Evolutionary conservation across 495 filamentous ascomycete species (phyloP).

Genomic region (Rhypophila decipiens): DNA sequence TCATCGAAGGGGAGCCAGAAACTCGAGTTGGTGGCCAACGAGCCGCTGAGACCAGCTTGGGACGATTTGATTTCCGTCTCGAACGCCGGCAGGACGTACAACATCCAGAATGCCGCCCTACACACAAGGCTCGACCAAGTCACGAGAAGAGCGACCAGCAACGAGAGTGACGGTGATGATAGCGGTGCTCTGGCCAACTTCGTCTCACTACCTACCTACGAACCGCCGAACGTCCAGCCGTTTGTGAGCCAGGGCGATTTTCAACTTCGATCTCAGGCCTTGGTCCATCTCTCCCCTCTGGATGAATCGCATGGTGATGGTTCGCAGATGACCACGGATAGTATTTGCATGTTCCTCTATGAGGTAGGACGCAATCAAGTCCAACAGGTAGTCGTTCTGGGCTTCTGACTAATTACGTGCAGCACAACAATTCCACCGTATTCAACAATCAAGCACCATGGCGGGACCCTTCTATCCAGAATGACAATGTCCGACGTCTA

Average conservation of each 20-base stretch:
- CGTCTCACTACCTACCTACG: constrained; percentile 19
- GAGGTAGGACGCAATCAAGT: constrained; percentile 34
- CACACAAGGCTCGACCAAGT: constrained; percentile 21
- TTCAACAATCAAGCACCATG: constrained; percentile 23
- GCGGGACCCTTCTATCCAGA: constrained; percentile 18
- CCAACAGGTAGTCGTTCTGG: no score
- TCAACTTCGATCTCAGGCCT: constrained; percentile 24
- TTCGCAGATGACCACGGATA: constrained; percentile 13
- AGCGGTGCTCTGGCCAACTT: constrained; percentile 6
- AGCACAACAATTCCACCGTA: constrained; percentile 27
- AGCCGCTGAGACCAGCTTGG: constrained; percentile 39
- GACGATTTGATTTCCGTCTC: constrained; percentile 28
- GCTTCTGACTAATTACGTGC: constrained; percentile 6
- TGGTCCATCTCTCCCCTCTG: constrained; percentile 25
- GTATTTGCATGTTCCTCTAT: constrained; percentile 38
- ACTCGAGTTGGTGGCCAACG: constrained; percentile 18
- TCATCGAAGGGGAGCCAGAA: constrained; percentile 9
- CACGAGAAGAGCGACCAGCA: constrained; percentile 3
- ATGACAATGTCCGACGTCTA: constrained; percentile 27
- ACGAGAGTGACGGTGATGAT: constrained; percentile 14
- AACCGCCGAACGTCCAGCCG: constrained; percentile 21
- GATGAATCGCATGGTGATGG: constrained; percentile 11
- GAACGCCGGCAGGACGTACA: constrained; percentile 17
- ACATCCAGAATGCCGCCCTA: constrained; percentile 31
- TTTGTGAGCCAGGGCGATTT: constrained; percentile 29